Evolutionary conservation across 2,329 filamentous ascomycete species (phyloP).

Genomic region (Paracorniculantispora psalliotae): DNA sequence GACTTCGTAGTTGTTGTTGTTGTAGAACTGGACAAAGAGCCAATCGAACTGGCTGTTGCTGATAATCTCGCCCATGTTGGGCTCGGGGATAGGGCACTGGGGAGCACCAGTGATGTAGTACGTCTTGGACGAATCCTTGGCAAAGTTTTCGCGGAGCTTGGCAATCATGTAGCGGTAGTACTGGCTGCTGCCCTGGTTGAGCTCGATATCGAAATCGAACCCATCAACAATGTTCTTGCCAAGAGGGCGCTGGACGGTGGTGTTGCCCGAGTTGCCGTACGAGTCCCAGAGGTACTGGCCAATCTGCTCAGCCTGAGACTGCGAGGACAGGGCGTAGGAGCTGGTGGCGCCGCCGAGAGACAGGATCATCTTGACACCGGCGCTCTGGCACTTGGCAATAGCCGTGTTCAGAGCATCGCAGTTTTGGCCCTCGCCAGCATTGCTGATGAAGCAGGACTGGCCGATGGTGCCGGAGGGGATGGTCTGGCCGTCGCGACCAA

Average conservation of each 20-base stretch:
- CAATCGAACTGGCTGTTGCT: conserved; percentile 33
- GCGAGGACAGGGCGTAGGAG: conserved; percentile 18
- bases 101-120: conserved; percentile 44
- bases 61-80: conserved; percentile 40
- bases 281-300: conserved; percentile 21
- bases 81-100: conserved; percentile 35
- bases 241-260: conserved; percentile 17
- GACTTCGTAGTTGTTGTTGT: conserved; percentile 37
- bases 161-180: conserved; percentile 19
- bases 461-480: conserved; percentile 37
- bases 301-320: conserved; percentile 18
- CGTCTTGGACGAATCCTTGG: conserved; percentile 10
- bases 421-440: conserved; percentile 26
- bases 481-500: conserved; percentile 24
- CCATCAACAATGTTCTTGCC: conserved; percentile 18
- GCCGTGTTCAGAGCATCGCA: conserved; percentile 17
- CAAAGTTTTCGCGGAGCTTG: conserved; percentile 21
- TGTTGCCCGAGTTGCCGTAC: conserved; percentile 17
- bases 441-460: conserved; percentile 33
- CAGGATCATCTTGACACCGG: conserved; percentile 19
- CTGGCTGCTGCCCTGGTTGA: conserved; percentile 18
- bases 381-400: conserved; percentile 20
- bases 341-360: conserved; percentile 16
- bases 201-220: conserved; percentile 22
- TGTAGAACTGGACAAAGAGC: conserved; percentile 45